These are phyloP conservation scores for Pleurotus tuber-regium DNA, from an alignment of 768 basidiomycete genomes.

Conservation along the genomic window DNA sequence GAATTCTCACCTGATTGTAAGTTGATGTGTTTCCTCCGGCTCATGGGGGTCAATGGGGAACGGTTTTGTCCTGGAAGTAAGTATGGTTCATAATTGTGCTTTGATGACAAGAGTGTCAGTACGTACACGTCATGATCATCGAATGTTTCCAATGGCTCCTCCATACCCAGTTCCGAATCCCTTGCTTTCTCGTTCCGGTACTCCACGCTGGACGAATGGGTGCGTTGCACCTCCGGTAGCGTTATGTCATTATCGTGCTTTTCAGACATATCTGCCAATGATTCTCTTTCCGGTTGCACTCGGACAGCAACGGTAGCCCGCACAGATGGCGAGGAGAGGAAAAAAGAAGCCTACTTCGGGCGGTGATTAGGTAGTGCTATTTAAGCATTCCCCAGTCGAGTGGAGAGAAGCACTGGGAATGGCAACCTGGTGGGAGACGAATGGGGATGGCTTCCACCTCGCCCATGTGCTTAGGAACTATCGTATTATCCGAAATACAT, in stretches of 20 bases:
- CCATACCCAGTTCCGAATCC: slow-evolving; percentile 19
- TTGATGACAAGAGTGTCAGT: background rate
- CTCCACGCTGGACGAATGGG: slow-evolving; percentile 6
- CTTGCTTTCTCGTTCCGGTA: slow-evolving; percentile 26
- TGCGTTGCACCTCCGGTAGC: slow-evolving; percentile 8
- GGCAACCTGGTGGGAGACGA: background rate
- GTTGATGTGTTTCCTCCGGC: slow-evolving; percentile 46
- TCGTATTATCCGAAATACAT: slow-evolving; percentile 8
- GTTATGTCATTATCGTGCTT: background rate
- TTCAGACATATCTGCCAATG: background rate
- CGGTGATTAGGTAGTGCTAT: slow-evolving; percentile 1
- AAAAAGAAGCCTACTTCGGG: slow-evolving; percentile 4
- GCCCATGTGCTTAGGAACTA: slow-evolving; percentile 19
- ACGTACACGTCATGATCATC: slow-evolving; percentile 40
- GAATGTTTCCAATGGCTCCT: slow-evolving; percentile 22
- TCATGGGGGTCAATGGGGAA: slow-evolving; percentile 54
- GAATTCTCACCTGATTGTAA: slow-evolving; percentile 42
- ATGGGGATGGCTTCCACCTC: slow-evolving; percentile 3
- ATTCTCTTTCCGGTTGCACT: background rate
- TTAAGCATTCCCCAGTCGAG: slow-evolving; percentile 1
- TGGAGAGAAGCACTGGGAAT: background rate
- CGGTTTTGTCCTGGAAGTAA: slow-evolving; percentile 31
- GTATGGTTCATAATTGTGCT: too few species aligned
- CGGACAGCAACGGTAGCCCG: background rate
- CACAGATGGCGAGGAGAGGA: background rate